Evolutionary conservation across 176 grass and related monocot species (phyloP), one percentile per base, ranked within the genome.

Genomic region (Ensete ventricosum): DNA sequence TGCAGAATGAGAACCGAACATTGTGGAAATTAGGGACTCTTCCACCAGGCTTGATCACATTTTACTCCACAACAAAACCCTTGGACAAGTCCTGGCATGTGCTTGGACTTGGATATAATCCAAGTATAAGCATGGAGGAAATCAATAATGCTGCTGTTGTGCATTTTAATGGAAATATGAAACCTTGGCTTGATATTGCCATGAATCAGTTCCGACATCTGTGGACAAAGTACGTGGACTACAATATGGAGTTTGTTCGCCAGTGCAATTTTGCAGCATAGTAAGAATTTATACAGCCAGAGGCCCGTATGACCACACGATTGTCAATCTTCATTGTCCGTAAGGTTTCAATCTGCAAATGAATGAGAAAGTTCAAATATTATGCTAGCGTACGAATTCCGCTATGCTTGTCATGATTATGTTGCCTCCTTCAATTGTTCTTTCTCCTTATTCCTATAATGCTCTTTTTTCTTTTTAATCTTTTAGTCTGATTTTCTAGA

Each of bases 121-220:
- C 95, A 82, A 94, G 90, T 72, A 99, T 99, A 77, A 94, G 90
- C 79, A 94, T 91, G 88, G 95, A 99, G 75, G 95, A 99, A 81
- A 99, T 99, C 9, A 93, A 83, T 51, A 99, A 99, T 53, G 90
- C 90, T 53, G 90, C 95, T 52, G 90, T 99, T 64, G 90, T 99
- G 55, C 95, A 99, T 91, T 99, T 94, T 80, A 99, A 99, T 16
- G 95, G 95, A 8, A 99, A 99, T 81, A 99, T 99, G 95, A 99
- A 99, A 78, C 95, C 95, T 22, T 99, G 95, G 95, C 86, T 99
- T 34, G 95, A 99, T 64, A 99, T 99, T 67, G 95, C 83, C 76
- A 91, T 99, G 95, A 94, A 91, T 74, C 90, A 89, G 76, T 99
- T 99, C 80, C 87, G 88, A 48, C 82, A 81, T 78, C 72, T 94